Conservation (phyloP, 148 eudicot species). For the Arbutus unedo region DNA sequence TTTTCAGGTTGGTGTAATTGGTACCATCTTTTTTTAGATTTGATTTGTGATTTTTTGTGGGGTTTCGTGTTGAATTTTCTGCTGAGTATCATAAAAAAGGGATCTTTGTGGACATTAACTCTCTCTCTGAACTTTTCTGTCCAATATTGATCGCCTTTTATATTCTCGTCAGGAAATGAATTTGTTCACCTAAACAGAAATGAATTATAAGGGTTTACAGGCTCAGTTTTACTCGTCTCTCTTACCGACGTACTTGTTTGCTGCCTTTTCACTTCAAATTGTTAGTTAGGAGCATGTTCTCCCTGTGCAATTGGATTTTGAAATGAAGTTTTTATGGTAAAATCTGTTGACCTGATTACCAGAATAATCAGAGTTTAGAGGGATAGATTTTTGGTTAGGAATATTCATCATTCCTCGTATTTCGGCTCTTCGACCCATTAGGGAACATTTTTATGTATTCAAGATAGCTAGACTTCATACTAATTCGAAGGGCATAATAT, state of each 20-base stretch:
- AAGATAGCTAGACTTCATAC: not conserved
- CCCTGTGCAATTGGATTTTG: not conserved
- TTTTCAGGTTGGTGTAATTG: slow-evolving; percentile 44
- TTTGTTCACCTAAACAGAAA: not conserved
- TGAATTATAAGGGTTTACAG: not conserved
- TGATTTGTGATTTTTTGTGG: slow-evolving; percentile 2
- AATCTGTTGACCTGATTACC: not conserved
- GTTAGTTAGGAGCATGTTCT: not conserved
- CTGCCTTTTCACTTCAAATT: not conserved
- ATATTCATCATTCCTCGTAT: not conserved
- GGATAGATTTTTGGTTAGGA: not conserved
- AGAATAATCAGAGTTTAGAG: too few species aligned
- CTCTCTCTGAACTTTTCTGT: not conserved
- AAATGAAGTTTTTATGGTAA: not conserved
- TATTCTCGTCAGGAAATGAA: not conserved
- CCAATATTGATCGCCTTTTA: not conserved
- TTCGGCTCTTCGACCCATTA: not conserved
- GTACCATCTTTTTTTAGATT: not conserved
- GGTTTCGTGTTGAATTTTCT: not conserved
- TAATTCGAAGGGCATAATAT: not conserved
- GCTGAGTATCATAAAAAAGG: not conserved
- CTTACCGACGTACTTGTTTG: not conserved
- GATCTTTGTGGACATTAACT: not conserved
- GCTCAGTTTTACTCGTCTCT: not conserved
- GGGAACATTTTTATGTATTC: not conserved